A percentile compares a stretch with the other conserved stretches of the same genome.
Conservation (phyloP, 1,284 basidiomycete species). For the Flammula alnicola region DNA sequence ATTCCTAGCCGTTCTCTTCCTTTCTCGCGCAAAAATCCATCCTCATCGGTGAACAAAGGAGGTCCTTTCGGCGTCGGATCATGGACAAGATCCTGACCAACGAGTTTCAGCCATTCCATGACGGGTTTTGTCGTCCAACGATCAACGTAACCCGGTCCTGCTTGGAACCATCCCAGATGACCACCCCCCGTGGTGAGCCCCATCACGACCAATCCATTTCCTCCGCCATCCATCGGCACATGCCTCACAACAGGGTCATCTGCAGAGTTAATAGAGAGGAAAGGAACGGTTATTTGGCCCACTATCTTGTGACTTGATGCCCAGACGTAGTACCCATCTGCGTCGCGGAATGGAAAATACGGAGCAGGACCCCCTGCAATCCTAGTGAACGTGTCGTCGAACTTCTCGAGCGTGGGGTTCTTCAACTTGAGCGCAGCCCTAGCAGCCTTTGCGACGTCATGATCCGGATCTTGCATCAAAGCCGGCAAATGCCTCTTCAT, state of each 20-base stretch:
- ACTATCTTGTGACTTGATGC: constrained; percentile 61
- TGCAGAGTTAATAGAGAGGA: constrained; percentile 84
- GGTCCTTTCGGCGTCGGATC: constrained; percentile 33
- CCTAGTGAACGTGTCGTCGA: constrained; percentile 73
- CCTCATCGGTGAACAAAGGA: constrained; percentile 47
- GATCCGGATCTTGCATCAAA: constrained; percentile 55
- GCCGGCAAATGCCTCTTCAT: constrained; percentile 63
- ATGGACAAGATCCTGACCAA: constrained; percentile 55
- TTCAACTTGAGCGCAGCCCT: constrained; percentile 49
- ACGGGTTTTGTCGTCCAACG: constrained; percentile 79
- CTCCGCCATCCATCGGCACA: constrained; percentile 61
- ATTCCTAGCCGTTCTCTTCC: constrained; percentile 55
- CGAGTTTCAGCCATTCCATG: constrained; percentile 73
- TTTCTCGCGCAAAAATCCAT: constrained; percentile 64
- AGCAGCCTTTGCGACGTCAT: constrained; percentile 53
- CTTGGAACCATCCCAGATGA: constrained; percentile 94
- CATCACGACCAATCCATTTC: constrained; percentile 71
- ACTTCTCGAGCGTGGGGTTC: constrained; percentile 59
- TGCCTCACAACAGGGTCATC: constrained; percentile 89
- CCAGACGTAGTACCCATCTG: constrained; percentile 85
- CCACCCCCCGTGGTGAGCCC: constrained; percentile 84
- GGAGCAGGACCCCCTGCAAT: constrained; percentile 81
- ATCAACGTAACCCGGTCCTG: constrained; percentile 48
- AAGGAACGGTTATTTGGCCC: constrained; percentile 64
- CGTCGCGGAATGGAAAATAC: constrained; percentile 79